Conservation (phyloP, 2,329 filamentous ascomycete species). For the Zasmidium cellare region DNA sequence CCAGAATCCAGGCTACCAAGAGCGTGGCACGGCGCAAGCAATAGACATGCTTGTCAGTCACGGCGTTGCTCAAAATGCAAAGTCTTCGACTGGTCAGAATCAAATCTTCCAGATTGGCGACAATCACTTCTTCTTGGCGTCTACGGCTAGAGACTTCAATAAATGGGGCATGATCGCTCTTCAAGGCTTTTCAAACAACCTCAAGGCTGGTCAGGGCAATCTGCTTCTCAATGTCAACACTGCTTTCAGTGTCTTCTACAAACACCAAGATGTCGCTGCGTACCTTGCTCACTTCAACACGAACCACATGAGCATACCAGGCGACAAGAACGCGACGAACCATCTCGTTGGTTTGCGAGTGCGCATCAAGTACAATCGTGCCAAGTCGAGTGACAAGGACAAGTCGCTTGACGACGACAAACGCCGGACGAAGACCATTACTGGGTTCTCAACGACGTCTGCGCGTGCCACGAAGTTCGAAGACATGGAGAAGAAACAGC, state of each 20-base stretch:
- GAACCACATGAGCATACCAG: not conserved
- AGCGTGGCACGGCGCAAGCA: slow-evolving; percentile 1
- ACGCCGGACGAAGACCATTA: slow-evolving; percentile 9
- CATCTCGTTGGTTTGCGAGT: slow-evolving; percentile 5
- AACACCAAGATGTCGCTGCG: not conserved
- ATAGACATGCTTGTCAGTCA: slow-evolving; percentile 7
- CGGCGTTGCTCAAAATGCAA: slow-evolving; percentile 15
- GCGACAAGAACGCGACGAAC: not conserved
- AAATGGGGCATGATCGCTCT: slow-evolving; percentile 1
- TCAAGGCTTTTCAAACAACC: slow-evolving; percentile 11
- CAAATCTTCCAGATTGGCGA: slow-evolving; percentile 12
- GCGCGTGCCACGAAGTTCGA: not conserved
- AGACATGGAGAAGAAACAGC: not conserved
- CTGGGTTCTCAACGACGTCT: not conserved
- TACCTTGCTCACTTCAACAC: not conserved
- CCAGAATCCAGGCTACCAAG: slow-evolving; percentile 4
- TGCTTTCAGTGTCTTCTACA: slow-evolving; percentile 17
- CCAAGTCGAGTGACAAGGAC: slow-evolving; percentile 5
- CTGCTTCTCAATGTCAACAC: slow-evolving; percentile 22
- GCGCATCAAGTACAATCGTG: slow-evolving; percentile 6
- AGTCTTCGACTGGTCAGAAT: no score
- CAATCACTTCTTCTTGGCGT: slow-evolving; percentile 23
- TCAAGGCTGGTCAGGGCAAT: slow-evolving; percentile 5
- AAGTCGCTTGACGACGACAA: not conserved
- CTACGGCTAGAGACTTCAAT: slow-evolving; percentile 1